phyloP scores from a whole-genome alignment of 2,329 filamentous ascomycete genomes.

The Sporothrix euskadiensis region DNA sequence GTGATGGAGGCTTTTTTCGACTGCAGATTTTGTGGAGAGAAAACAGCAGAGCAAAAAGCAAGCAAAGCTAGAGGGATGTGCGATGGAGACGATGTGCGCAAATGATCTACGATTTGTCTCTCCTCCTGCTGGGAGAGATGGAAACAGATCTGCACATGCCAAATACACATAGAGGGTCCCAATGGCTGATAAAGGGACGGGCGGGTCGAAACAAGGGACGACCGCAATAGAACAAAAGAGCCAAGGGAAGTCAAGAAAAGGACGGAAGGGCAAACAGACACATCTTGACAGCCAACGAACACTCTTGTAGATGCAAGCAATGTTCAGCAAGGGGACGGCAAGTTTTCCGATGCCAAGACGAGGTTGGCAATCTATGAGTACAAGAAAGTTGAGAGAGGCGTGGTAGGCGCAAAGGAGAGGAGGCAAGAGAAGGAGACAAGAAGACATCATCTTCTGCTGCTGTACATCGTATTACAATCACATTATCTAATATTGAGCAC shows the following conservation, averaged over 20 bases:
- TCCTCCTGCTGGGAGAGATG: not conserved
- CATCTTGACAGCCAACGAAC: not conserved
- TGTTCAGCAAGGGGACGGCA: constrained; percentile 16
- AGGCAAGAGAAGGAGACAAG: not conserved
- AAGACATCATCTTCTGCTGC: not conserved
- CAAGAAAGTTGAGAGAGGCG: not conserved
- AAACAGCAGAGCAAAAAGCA: not conserved
- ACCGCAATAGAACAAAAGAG: not conserved
- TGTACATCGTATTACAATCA: not conserved
- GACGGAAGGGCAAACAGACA: not conserved
- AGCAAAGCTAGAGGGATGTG: not conserved
- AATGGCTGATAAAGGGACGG: not conserved
- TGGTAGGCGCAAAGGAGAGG: not conserved
- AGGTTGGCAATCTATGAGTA: not conserved
- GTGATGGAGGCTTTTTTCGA: not conserved
- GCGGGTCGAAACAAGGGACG: not conserved
- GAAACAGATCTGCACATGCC: not conserved
- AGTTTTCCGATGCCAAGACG: not conserved
- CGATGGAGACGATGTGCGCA: not conserved
- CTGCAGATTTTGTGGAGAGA: not conserved
- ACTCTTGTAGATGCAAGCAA: not conserved
- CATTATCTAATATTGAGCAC: not conserved
- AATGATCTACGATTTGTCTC: constrained; percentile 11
- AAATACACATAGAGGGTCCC: not conserved
- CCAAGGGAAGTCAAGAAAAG: not conserved